A percentile compares a stretch with the other conserved stretches of the same genome.
phyloP scores from a whole-genome alignment of 768 basidiomycete species.

The Russula dissimulans region DNA sequence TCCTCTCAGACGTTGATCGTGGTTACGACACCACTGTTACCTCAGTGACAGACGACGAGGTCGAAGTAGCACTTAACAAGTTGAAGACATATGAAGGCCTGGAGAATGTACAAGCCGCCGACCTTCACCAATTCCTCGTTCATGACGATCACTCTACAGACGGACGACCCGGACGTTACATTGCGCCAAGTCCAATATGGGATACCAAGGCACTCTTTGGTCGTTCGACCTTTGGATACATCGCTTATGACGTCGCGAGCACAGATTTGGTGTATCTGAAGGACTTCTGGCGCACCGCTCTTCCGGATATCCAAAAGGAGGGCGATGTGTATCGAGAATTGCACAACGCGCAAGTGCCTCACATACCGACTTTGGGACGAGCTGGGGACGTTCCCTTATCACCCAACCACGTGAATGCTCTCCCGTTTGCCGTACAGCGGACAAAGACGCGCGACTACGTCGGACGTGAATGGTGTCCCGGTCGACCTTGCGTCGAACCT shows the following conservation, averaged over 20 bases:
- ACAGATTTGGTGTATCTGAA: neutral
- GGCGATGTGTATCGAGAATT: neutral
- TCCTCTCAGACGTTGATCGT: neutral
- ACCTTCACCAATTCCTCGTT: neutral
- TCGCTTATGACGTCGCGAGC: neutral
- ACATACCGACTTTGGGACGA: neutral
- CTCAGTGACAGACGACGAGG: neutral
- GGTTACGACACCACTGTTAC: slow-evolving; percentile 1
- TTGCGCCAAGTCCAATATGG: neutral
- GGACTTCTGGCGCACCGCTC: neutral
- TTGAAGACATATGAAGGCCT: neutral
- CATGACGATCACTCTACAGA: neutral
- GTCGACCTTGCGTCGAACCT: neutral
- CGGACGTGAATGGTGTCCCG: neutral
- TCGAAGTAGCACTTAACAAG: neutral
- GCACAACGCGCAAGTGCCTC: neutral
- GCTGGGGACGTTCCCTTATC: neutral
- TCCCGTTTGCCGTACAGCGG: neutral
- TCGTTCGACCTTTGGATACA: neutral
- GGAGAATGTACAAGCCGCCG: neutral
- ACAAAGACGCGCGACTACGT: neutral
- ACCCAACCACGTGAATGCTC: neutral
- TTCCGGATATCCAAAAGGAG: neutral
- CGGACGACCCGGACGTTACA: neutral
- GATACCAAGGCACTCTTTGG: neutral